Conservation (phyloP, 345 rosid species). For the Rhizophora apiculata region DNA sequence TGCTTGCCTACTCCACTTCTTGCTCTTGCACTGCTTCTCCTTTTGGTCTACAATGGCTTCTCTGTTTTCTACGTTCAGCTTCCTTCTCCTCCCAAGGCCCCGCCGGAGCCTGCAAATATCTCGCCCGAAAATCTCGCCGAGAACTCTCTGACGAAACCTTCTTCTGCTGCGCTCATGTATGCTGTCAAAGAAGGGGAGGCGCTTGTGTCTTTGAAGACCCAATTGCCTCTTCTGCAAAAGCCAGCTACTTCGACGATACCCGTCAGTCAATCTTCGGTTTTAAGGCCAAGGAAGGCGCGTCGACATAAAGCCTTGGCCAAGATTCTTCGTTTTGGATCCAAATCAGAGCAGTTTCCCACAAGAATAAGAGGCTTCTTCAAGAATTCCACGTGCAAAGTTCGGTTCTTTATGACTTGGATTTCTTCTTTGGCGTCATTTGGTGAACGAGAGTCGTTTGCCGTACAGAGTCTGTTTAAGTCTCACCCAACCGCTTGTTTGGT, state of each 20-base stretch:
- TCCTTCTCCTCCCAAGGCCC: constrained; percentile 41
- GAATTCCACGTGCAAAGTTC: constrained; percentile 49
- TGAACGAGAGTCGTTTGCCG: constrained; percentile 48
- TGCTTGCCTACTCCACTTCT: constrained; percentile 61
- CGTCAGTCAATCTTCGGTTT: constrained; percentile 4
- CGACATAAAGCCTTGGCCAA: constrained; percentile 7
- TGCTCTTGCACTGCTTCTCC: constrained; percentile 57
- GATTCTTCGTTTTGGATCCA: constrained; percentile 21
- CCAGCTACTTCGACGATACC: constrained; percentile 24
- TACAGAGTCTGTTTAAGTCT: constrained; percentile 65
- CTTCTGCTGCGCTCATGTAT: constrained; percentile 37
- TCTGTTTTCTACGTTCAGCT: constrained; percentile 57
- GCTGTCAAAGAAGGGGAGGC: constrained; percentile 51
- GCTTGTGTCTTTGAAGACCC: constrained; percentile 35
- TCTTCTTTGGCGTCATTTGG: constrained; percentile 60
- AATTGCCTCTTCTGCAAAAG: constrained; percentile 25
- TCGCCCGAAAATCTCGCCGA: constrained; percentile 25
- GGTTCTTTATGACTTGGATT: constrained; percentile 96
- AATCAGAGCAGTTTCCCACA: constrained; percentile 40
- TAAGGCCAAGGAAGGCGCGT: constrained; percentile 19
- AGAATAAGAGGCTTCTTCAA: constrained; percentile 45
- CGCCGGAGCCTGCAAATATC: constrained; percentile 23
- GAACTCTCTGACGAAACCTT: constrained; percentile 25
- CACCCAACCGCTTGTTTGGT: constrained; percentile 66
- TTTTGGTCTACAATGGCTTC: constrained; percentile 63